phyloP scores from a whole-genome alignment of 108 stramenopile species.

The Cyclotella kingstonii region DNA sequence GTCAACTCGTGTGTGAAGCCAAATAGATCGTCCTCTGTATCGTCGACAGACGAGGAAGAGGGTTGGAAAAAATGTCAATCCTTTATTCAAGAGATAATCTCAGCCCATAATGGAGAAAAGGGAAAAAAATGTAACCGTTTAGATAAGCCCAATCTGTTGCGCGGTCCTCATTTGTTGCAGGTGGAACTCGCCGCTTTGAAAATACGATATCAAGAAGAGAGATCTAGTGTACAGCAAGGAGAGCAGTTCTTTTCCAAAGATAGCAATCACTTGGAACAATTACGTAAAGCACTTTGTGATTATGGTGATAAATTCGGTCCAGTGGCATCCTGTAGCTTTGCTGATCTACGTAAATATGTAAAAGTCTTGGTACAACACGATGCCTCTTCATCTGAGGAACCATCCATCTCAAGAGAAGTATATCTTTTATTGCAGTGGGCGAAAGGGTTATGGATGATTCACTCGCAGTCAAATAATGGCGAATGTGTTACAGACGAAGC shows the following conservation, averaged over 20 bases:
- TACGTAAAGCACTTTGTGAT: conserved; percentile 24
- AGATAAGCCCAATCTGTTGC: conserved; percentile 29
- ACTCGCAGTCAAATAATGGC: conserved; percentile 10
- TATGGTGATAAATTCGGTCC: conserved; percentile 58
- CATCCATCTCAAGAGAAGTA: conserved; percentile 17
- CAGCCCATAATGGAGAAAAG: neutral
- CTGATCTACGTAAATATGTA: conserved; percentile 61
- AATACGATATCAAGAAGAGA: conserved; percentile 13
- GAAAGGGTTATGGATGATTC: conserved; percentile 29
- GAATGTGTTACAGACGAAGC: conserved; percentile 4
- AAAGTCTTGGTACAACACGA: conserved; percentile 9
- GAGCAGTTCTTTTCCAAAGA: too few species aligned
- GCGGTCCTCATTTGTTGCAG: conserved; percentile 57
- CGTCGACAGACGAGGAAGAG: conserved; percentile 1
- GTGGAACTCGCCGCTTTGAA: conserved; percentile 52
- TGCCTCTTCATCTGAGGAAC: neutral
- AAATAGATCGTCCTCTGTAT: neutral
- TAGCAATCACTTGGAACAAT: too few species aligned
- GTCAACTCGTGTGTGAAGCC: conserved; percentile 26
- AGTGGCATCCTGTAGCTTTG: conserved; percentile 62
- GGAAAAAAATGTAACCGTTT: too few species aligned
- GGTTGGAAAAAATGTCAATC: conserved; percentile 28
- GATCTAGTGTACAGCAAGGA: too few species aligned
- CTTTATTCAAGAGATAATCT: conserved; percentile 22
- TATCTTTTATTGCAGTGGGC: conserved; percentile 38